Evolutionary conservation across 2,329 filamentous ascomycete genomes (phyloP).

Genomic region (Botryosphaeria dothidea): DNA sequence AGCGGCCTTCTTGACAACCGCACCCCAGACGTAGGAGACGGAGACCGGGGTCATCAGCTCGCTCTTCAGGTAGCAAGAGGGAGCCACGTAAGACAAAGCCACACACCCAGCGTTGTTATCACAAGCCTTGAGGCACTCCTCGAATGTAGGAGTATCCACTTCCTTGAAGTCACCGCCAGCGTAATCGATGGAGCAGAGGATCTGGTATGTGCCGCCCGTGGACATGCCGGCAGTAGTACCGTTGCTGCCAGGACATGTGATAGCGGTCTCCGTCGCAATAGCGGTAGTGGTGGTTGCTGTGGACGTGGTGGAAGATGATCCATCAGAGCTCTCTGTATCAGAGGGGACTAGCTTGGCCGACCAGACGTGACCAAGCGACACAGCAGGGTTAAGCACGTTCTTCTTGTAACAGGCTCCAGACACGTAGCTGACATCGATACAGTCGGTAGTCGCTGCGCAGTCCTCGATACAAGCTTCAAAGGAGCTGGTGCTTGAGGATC

Average conservation of each 20-base stretch:
- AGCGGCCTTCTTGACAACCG: conserved; percentile 7
- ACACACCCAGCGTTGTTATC: neutral
- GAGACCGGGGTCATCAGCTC: neutral
- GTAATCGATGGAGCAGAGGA: neutral
- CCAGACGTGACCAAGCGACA: conserved; percentile 11
- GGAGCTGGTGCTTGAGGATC: neutral
- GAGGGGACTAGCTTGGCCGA: conserved; percentile 1
- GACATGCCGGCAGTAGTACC: neutral
- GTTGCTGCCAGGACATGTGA: neutral
- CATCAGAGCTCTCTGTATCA: neutral
- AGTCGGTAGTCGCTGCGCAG: conserved; percentile 17
- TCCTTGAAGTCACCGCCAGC: conserved; percentile 6
- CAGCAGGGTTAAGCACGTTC: neutral
- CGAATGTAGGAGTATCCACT: neutral
- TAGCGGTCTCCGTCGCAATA: neutral
- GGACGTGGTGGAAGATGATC: neutral
- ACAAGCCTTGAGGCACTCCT: conserved; percentile 1
- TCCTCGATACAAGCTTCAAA: conserved; percentile 12
- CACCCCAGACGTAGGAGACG: conserved; percentile 3
- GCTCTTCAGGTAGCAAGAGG: conserved; percentile 8
- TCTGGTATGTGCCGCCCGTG: neutral
- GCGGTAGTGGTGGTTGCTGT: neutral
- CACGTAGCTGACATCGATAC: conserved; percentile 16
- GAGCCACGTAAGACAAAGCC: neutral
- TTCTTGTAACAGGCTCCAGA: conserved; percentile 19